Evolutionary conservation across 2,329 filamentous ascomycete species (phyloP), one percentile per base, ranked within the genome.

Genomic region (Diaporthe helianthi): DNA sequence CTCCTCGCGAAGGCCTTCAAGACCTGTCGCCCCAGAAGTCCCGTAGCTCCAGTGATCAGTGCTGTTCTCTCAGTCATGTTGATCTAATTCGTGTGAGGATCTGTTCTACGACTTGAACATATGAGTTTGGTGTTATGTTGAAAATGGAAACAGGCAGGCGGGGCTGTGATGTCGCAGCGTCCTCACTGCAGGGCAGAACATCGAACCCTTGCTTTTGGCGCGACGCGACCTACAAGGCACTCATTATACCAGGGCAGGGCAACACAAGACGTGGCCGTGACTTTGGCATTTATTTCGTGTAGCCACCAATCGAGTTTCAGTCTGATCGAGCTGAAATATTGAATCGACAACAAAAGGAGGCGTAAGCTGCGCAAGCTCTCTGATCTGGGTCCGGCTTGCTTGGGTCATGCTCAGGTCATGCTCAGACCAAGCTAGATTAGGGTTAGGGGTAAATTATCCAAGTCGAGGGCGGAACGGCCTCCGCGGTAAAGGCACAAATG

Each of bases 1-100:
- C 84, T 85, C 68, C 85, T 80, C 66, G 89, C 83, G 78, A 97
- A 97, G 15, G 87, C 87, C 71, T 86, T 87, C 67, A 90, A 84
- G 13, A 97, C 91, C 78, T 96, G 89, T 52, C 93, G 88, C 60
- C 94, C 94, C 2, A 97, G 86, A 13, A 97, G 85, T 67, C 94
- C 94, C 24, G 92, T 95, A 46, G 93, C 93, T 69, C 94, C 94
- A 8, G 94, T 97, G 67, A 97, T 83, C 31, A 97, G 84, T 12
- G 87, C 93, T 31, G 85, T 90, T 69, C 86, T 80, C 8, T 71
- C 64, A 1, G 77, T 64, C 80, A 82, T 82, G 3, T 68, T 72
- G 17, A 5, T 29, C 17, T 49, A 5, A 10, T 8, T 38, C 24
- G 41, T n/a, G 22, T 7, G 22, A n/a, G 46, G 6, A 26, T 26